A percentile compares a stretch with the other conserved stretches of the same genome.
These are phyloP conservation scores for Penicillium longicatenatum DNA, from an alignment of 495 filamentous ascomycete species.

Conservation along the genomic window DNA sequence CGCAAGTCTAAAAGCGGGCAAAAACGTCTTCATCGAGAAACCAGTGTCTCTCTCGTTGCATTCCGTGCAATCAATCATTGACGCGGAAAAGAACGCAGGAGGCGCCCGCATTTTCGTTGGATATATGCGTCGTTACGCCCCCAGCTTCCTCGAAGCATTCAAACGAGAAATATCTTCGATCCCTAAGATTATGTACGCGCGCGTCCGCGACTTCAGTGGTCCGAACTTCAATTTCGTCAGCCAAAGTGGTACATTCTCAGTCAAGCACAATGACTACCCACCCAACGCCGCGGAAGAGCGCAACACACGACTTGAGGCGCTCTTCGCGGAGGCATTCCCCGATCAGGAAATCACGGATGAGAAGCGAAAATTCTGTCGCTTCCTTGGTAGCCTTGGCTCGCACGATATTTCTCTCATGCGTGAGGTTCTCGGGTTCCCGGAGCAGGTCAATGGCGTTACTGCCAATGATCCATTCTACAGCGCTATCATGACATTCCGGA, in stretches of 20 bases:
- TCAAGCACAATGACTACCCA: constrained; percentile 33
- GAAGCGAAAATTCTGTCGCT: constrained; percentile 34
- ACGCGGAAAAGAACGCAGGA: constrained; percentile 36
- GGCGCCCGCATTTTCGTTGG: constrained; percentile 48
- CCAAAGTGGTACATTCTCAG: constrained; percentile 50
- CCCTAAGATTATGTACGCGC: constrained; percentile 45
- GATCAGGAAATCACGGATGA: constrained; percentile 23
- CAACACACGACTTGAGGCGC: constrained; percentile 19
- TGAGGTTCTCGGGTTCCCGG: constrained; percentile 43
- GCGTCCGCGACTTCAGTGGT: constrained; percentile 49
- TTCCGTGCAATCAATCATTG: constrained; percentile 33
- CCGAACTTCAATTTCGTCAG: constrained; percentile 49
- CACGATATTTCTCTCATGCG: constrained; percentile 55
- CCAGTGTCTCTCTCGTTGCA: constrained; percentile 42
- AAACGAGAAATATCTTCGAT: constrained; percentile 39
- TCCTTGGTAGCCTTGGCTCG: constrained; percentile 44
- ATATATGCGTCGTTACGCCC: constrained; percentile 54
- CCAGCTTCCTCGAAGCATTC: constrained; percentile 42
- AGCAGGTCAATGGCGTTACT: constrained; percentile 36
- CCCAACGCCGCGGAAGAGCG: constrained; percentile 23
- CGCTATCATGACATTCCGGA: constrained; percentile 33
- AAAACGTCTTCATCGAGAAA: constrained; percentile 53
- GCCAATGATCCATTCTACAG: constrained; percentile 37
- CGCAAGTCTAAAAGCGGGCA: constrained; percentile 38
- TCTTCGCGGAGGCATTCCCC: constrained; percentile 29